phyloP scores from a whole-genome alignment of 805 yeast species.

The Wickerhamiella alocasiicola region DNA sequence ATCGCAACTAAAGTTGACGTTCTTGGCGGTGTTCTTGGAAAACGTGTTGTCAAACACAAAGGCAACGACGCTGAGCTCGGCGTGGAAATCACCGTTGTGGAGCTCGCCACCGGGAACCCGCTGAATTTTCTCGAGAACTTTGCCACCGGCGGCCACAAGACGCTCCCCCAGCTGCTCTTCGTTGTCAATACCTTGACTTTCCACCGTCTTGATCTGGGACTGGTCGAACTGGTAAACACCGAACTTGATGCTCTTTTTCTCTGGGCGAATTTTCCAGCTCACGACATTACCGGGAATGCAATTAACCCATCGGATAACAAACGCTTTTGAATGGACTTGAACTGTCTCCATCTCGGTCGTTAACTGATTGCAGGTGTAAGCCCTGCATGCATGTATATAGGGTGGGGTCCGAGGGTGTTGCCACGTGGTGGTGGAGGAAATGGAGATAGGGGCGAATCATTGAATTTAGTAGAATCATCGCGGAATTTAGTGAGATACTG shows the following conservation, averaged over 20 bases:
- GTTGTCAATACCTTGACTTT: conserved; percentile 11
- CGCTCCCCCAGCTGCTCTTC: conserved; percentile 31
- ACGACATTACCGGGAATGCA: conserved; percentile 55
- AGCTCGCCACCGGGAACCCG: conserved; percentile 48
- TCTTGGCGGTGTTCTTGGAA: conserved; percentile 73
- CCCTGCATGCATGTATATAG: no score
- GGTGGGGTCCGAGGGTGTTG: no score
- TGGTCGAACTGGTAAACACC: conserved; percentile 22
- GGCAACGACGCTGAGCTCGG: conserved; percentile 58
- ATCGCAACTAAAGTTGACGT: conserved; percentile 44
- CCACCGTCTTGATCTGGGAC: conserved; percentile 17
- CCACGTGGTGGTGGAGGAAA: no score
- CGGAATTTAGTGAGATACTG: no score
- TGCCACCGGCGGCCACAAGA: conserved; percentile 41
- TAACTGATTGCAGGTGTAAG: no score
- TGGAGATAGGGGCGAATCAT: no score
- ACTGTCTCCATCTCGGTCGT: conserved; percentile 75
- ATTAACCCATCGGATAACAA: conserved; percentile 81
- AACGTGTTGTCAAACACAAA: conserved; percentile 88
- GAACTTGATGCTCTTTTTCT: conserved; percentile 44
- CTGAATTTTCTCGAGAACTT: conserved; percentile 42
- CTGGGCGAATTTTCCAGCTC: conserved; percentile 72
- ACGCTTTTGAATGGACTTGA: conserved; percentile 81
- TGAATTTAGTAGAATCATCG: no score
- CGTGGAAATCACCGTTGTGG: conserved; percentile 42